Evolutionary conservation across 2,329 filamentous ascomycete species (phyloP), one percentile per base, ranked within the genome.

Genomic region (Claviceps sorghi): DNA sequence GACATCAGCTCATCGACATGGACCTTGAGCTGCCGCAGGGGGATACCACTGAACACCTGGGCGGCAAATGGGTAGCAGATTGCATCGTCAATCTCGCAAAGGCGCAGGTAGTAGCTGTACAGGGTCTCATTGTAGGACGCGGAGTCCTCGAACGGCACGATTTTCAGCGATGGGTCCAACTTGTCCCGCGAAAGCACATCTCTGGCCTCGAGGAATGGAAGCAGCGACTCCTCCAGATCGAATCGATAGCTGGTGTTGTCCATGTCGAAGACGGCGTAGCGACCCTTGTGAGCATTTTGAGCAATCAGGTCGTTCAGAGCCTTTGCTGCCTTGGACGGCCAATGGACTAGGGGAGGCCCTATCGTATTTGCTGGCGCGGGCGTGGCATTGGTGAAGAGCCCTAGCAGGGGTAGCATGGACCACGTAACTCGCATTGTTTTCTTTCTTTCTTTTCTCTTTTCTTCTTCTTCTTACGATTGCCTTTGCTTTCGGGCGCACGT

Each of bases 1-100:
- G 69, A 65, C 62, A 75, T 70, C 54, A 75, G 65, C 55, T 74
- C 68, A 56, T 74, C 74, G 2, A 72, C 68, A 56, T 71, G 70
- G 53, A 65, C 67, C 60, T 71, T 72, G 38, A 73, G 65, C 54
- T 73, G 66, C 50, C 69, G 65, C 51, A 77, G 64, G 1, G 70
- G 64, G 36, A 72, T 59, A 29, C 69, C 70, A 42, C 65, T 63
- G 49, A 68, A 73, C 52, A 71, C 62, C 54, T 73, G 67, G 1
- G 68, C 69, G 10, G 63, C 65, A 61, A 68, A 72, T 0, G 69
- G 69, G 55, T 73, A 72, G 61, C 70, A 72, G 19, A 73, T 45
- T 11, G 63, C 58, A 22, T 68, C 65, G 49, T 71, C 68, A 32
- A 73, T 55, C 2, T 68, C 69, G 57, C 70, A 73, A 10, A 73